phyloP scores from a whole-genome alignment of 2,329 filamentous ascomycete species.

The Aspergillus arachidicola region DNA sequence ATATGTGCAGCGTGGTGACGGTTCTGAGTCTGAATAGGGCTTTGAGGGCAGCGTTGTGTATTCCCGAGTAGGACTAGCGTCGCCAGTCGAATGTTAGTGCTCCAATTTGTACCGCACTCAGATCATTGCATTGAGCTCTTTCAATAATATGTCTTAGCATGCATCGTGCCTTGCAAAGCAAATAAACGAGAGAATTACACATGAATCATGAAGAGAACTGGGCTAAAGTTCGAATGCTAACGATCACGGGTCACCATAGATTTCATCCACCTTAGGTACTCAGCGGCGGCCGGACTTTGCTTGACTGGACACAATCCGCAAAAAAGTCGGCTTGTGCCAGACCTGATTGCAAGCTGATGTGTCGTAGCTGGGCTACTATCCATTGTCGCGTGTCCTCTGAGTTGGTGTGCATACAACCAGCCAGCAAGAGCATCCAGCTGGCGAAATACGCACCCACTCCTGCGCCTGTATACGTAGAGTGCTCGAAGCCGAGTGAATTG shows the following conservation, averaged over 20 bases:
- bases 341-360: background rate
- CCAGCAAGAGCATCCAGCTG: background rate
- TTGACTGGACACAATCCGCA: background rate
- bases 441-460: background rate
- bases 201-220: background rate
- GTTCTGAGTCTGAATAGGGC: background rate
- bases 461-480: background rate
- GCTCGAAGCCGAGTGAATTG: background rate
- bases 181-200: background rate
- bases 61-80: too few species aligned
- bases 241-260: too few species aligned
- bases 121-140: background rate
- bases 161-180: too few species aligned
- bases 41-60: too few species aligned
- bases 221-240: background rate
- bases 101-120: background rate
- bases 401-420: background rate
- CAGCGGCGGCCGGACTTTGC: background rate
- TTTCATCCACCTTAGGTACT: background rate
- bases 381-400: background rate
- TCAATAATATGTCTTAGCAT: background rate
- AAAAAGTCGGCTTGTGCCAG: background rate
- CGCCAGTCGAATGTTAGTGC: too few species aligned
- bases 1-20: background rate
- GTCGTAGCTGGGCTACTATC: background rate